phyloP scores from a whole-genome alignment of 1,139 yeast genomes.

The Blastobotrys raffinosifermentans region DNA sequence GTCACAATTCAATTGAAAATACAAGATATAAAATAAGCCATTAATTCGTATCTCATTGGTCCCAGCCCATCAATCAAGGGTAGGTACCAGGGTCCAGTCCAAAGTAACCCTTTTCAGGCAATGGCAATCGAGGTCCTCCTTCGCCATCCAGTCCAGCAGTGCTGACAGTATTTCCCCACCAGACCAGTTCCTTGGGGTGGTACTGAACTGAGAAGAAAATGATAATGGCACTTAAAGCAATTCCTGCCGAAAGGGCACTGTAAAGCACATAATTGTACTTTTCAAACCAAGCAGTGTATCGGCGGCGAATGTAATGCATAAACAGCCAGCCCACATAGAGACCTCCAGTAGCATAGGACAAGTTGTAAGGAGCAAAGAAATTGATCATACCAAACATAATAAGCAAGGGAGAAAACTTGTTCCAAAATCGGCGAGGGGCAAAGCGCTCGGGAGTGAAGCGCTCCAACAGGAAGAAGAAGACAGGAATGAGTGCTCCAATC shows the following conservation, averaged over 20 bases:
- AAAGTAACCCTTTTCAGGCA: constrained; percentile 8
- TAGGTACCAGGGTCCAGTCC: constrained; percentile 5
- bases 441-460: constrained; percentile 37
- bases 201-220: constrained; percentile 53
- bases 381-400: constrained; percentile 40
- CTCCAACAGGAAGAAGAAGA: constrained; percentile 48
- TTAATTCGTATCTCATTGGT: too few relatives aligned
- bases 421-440: constrained; percentile 42
- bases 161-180: constrained; percentile 57
- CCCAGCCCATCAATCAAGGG: not conserved
- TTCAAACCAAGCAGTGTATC: constrained; percentile 46
- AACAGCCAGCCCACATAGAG: constrained; percentile 45
- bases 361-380: constrained; percentile 45
- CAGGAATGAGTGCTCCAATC: constrained; percentile 40
- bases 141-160: constrained; percentile 41
- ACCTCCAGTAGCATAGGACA: constrained; percentile 47
- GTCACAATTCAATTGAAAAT: too few relatives aligned
- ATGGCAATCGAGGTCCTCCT: constrained; percentile 8
- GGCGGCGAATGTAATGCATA: constrained; percentile 47
- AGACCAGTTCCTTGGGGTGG: constrained; percentile 33
- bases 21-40: too few relatives aligned
- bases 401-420: constrained; percentile 41
- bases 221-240: constrained; percentile 33
- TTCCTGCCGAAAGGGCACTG: constrained; percentile 55
- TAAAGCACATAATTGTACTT: constrained; percentile 48